Evolutionary conservation across 768 basidiomycete species (phyloP).

Genomic region (Strobilomyces dryophilus): DNA sequence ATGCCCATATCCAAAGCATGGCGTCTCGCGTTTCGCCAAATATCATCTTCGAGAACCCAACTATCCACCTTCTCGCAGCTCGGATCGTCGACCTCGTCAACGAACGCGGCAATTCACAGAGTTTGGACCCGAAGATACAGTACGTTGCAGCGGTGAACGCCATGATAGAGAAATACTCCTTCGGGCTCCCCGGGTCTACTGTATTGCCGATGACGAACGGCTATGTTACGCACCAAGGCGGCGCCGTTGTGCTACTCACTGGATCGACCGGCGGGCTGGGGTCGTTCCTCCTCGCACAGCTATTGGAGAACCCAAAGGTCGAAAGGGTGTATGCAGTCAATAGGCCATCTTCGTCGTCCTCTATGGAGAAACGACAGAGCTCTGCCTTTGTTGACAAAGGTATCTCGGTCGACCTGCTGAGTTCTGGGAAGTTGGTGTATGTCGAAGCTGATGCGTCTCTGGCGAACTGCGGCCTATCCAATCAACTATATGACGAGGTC

Average conservation of each 20-base stretch:
- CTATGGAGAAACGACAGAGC: constrained; percentile 26
- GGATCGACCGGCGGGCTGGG: constrained; percentile 44
- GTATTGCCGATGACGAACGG: too few relatives aligned
- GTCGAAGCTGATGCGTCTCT: constrained; percentile 36
- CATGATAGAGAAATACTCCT: constrained; percentile 38
- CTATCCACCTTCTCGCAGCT: constrained; percentile 4
- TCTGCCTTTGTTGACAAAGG: constrained; percentile 33
- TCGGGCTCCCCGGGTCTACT: not conserved
- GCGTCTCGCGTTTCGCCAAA: constrained; percentile 21
- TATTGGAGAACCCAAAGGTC: constrained; percentile 24
- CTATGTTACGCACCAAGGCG: not conserved
- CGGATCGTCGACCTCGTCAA: not conserved
- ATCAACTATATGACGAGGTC: constrained; percentile 25
- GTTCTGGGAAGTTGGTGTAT: constrained; percentile 31
- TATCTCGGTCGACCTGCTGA: constrained; percentile 28
- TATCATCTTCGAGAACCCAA: constrained; percentile 38
- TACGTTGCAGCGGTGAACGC: constrained; percentile 13
- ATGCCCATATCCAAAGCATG: constrained; percentile 18
- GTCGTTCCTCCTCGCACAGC: constrained; percentile 31
- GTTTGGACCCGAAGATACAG: not conserved
- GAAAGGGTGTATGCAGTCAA: constrained; percentile 34
- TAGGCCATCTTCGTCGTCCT: constrained; percentile 13
- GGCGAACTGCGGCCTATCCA: constrained; percentile 27
- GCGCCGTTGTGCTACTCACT: constrained; percentile 25
- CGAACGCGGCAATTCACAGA: not conserved